phyloP scores from a whole-genome alignment of 176 grass and related monocot genomes.

The Hyparrhenia diplandra region DNA sequence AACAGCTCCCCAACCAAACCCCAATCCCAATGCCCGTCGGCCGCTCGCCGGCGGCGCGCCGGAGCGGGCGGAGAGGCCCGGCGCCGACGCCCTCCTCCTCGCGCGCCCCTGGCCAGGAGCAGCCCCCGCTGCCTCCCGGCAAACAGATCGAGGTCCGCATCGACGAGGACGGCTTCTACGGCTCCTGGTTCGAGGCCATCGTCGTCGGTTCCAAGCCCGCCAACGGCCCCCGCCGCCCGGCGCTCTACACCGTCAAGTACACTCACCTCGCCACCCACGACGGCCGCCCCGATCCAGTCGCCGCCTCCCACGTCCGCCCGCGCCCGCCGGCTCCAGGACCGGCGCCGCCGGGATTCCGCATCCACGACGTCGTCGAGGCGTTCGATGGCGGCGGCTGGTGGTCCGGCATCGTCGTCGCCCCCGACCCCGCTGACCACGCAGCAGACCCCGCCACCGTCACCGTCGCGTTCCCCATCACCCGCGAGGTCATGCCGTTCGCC shows the following conservation, averaged over 20 bases:
- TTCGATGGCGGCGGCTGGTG: constrained; percentile 54
- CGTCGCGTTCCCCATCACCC: constrained; percentile 47
- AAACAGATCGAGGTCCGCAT: constrained; percentile 47
- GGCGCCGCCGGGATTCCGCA: background rate
- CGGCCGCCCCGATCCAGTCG: constrained; percentile 12
- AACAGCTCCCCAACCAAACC: too few species aligned
- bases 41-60: background rate
- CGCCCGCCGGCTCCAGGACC: constrained; percentile 7
- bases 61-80: background rate
- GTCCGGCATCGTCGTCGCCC: constrained; percentile 34
- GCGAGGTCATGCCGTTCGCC: constrained; percentile 34
- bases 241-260: constrained; percentile 25
- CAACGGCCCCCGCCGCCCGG: background rate
- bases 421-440: background rate
- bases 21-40: background rate
- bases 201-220: constrained; percentile 13
- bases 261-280: constrained; percentile 25
- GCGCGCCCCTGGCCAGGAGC: background rate
- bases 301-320: constrained; percentile 15
- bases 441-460: background rate
- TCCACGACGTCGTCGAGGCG: constrained; percentile 50
- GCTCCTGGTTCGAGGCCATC: constrained; percentile 54
- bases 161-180: constrained; percentile 53
- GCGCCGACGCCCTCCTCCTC: background rate
- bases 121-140: background rate